Evolutionary conservation across 2,329 filamentous ascomycete species (phyloP).

Genomic region (Cladosporium halotolerans): DNA sequence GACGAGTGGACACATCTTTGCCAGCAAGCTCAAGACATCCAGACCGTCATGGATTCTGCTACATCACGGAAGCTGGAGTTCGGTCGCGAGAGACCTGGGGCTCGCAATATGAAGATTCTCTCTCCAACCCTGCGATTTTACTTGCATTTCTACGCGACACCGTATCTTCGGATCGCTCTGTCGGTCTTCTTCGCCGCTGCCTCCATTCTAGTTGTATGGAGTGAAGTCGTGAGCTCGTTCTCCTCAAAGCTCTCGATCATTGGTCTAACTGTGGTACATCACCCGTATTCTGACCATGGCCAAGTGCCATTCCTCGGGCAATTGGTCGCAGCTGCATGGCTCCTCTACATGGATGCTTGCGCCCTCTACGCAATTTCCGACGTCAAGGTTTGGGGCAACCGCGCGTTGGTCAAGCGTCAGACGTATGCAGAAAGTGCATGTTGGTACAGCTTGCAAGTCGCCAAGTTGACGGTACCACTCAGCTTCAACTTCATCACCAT

Average conservation of each 20-base stretch:
- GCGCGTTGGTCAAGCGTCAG: conserved; percentile 81
- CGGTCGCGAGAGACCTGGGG: conserved; percentile 47
- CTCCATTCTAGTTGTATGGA: conserved; percentile 84
- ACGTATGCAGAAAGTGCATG: conserved; percentile 90
- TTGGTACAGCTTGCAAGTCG: conserved; percentile 92
- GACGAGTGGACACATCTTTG: conserved; percentile 82
- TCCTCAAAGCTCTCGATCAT: conserved; percentile 69
- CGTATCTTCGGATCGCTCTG: conserved; percentile 57
- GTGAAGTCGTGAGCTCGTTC: conserved; percentile 80
- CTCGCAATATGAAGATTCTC: conserved; percentile 49
- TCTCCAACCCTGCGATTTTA: conserved; percentile 79
- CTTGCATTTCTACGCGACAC: conserved; percentile 66
- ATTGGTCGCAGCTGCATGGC: conserved; percentile 76
- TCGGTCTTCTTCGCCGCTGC: conserved; percentile 66
- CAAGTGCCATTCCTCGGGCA: conserved; percentile 84
- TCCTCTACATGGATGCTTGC: conserved; percentile 91
- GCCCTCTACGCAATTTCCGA: conserved; percentile 83
- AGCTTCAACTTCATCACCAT: conserved; percentile 97
- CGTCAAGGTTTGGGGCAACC: conserved; percentile 95
- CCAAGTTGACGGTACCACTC: conserved; percentile 84
- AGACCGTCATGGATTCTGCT: conserved; percentile 76
- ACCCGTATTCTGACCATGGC: conserved; percentile 60
- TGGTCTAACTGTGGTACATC: conserved; percentile 64
- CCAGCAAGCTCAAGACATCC: conserved; percentile 64
- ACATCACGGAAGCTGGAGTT: conserved; percentile 77